Conservation (phyloP, 805 yeast species). For the Candida krabiensis region DNA sequence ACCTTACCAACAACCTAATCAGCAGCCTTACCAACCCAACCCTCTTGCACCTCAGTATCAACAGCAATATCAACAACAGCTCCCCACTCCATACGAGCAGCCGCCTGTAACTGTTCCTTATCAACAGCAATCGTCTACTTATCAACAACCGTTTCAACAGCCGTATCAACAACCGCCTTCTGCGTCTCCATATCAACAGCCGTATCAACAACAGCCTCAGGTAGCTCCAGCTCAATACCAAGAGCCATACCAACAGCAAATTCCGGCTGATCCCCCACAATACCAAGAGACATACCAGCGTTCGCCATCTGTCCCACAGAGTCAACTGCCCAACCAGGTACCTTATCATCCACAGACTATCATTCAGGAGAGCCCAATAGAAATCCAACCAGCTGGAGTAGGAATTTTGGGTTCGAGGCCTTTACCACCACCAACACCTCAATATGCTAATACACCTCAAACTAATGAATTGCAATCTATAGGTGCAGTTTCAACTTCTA, state of each 20-base stretch:
- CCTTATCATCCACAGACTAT: conserved; percentile 3
- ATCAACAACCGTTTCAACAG: conserved; percentile 8
- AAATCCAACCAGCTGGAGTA: no score
- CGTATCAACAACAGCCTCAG: conserved; percentile 11
- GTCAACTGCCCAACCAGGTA: no score
- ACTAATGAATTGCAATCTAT: no score
- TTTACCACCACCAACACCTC: no score
- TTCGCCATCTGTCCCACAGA: no score
- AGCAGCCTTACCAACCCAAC: conserved; percentile 8
- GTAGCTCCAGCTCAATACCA: conserved; percentile 2
- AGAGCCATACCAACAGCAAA: conserved; percentile 5
- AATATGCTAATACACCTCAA: no score
- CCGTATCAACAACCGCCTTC: conserved; percentile 3
- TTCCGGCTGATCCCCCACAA: conserved; percentile 15
- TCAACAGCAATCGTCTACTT: neutral
- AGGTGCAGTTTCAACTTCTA: no score
- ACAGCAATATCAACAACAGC: conserved; percentile 9
- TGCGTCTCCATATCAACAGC: conserved; percentile 5
- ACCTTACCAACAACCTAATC: conserved; percentile 6
- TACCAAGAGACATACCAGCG: no score
- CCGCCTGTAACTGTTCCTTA: no score
- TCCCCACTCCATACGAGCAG: conserved; percentile 4
- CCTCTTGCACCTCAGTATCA: conserved; percentile 8
- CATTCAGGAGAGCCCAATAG: no score
- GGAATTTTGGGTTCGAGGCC: no score